Evolutionary conservation across 352 stramenopile genomes (phyloP), one percentile per base, ranked within the genome.

Genomic region (Halophytophthora polymorphica): DNA sequence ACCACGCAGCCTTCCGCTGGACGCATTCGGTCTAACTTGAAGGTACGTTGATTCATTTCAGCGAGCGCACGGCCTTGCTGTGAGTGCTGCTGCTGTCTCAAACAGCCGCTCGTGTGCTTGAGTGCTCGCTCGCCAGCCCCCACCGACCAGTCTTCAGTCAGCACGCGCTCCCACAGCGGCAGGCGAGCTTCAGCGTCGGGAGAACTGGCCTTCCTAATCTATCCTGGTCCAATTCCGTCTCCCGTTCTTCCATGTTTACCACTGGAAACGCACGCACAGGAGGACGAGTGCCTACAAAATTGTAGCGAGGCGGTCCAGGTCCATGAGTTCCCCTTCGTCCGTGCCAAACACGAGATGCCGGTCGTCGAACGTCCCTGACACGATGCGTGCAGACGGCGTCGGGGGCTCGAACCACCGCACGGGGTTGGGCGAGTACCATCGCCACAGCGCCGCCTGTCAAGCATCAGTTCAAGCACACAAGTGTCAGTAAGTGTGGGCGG

Each of bases 391-490:
- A 41, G 77, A 83, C 2, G 73, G 63, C 2, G 67, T 66, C 21
- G 73, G 72, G 1, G 73, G 69, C 40, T 69, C 57, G 52, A 95
- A 93, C 72, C 79, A 90, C 55, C 68, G 69, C 18, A 93, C 69
- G 2, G 85, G 85, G 38, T 88, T 90, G 36, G 83, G 69, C 19
- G 73, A 76, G 56, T 92, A 90, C 85, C 85, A 95, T 63, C 83
- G 66, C 85, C 85, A 95, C 15, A 93, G 39, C 15, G 77, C 79
- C 36, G 77, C 85, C 78, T 93, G 48, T n/a, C n/a, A 46, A 35
- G 4, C 3, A 56, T 22, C 51, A 35, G 50, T 2, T 3, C n/a
- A 63, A 43, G 17, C 12, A 53, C n/a, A 45, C 41, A 11, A 56
- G 29, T n/a, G 21, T 33, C 17, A 45, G n/a, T 18, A 19, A 11